phyloP scores from a whole-genome alignment of 106 monocot species.

The Alisma plantagoaquatica region DNA sequence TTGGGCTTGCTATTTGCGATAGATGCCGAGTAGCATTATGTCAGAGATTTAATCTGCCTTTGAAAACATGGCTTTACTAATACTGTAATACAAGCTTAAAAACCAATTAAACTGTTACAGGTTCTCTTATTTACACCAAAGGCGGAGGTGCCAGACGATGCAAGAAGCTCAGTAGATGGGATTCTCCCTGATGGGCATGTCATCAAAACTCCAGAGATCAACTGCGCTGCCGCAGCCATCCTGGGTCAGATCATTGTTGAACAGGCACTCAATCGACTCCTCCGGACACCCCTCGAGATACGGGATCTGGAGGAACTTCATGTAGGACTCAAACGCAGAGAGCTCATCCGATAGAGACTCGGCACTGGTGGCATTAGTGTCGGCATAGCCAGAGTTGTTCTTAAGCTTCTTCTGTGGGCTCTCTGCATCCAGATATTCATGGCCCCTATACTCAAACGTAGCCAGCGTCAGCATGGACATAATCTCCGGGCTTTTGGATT shows the following conservation, averaged over 20 bases:
- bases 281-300: conserved; percentile 24
- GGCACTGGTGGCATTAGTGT: conserved; percentile 9
- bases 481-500: conserved; percentile 25
- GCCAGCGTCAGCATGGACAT: conserved; percentile 22
- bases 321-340: conserved; percentile 33
- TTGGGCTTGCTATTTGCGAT: no score
- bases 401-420: conserved; percentile 22
- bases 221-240: conserved; percentile 18
- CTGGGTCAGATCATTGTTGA: conserved; percentile 18
- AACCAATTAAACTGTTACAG: no score
- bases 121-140: no score
- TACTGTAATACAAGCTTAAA: no score
- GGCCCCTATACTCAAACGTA: conserved; percentile 14
- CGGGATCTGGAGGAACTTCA: conserved; percentile 35
- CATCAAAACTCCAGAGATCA: conserved; percentile 66
- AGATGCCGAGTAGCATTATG: no score
- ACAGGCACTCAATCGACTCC: conserved; percentile 23
- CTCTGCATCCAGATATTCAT: conserved; percentile 2
- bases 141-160: no score
- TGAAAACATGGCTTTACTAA: no score
- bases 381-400: conserved; percentile 18
- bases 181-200: conserved; percentile 32
- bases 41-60: no score
- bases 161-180: no score
- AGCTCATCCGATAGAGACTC: conserved; percentile 37